Conservation (phyloP, 805 yeast species). For the Brettanomyces anomalus region DNA sequence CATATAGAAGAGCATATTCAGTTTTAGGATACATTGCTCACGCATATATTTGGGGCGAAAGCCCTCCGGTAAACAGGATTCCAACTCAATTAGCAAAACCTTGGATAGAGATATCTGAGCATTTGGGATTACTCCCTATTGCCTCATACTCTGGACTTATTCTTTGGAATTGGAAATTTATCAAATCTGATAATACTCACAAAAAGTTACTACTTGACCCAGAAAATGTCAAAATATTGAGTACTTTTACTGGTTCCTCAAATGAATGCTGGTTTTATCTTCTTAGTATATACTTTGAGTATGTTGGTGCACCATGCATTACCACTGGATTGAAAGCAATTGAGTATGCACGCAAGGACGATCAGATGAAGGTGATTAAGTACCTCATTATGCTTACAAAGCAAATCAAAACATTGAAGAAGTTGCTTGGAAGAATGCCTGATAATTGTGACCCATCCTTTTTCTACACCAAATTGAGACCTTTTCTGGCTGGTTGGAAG, state of each 20-base stretch:
- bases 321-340: slow-evolving; percentile 62
- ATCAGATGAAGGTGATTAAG: slow-evolving; percentile 31
- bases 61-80: slow-evolving; percentile 47
- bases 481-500: slow-evolving; percentile 90
- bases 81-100: slow-evolving; percentile 71
- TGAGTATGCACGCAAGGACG: slow-evolving; percentile 39
- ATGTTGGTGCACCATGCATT: slow-evolving; percentile 67
- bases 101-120: slow-evolving; percentile 45
- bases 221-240: slow-evolving; percentile 65
- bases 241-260: slow-evolving; percentile 80
- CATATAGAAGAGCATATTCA: slow-evolving; percentile 74
- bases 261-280: slow-evolving; percentile 94
- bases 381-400: slow-evolving; percentile 62
- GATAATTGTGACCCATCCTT: slow-evolving; percentile 94
- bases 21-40: slow-evolving; percentile 74
- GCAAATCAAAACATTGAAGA: slow-evolving; percentile 62
- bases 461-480: slow-evolving; percentile 79
- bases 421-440: slow-evolving; percentile 71
- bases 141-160: slow-evolving; percentile 84
- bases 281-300: slow-evolving; percentile 80
- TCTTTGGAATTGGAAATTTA: slow-evolving; percentile 76
- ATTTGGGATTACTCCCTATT: slow-evolving; percentile 71
- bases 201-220: slow-evolving; percentile 5
- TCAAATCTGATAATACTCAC: slow-evolving; percentile 33
- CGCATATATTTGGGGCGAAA: slow-evolving; percentile 84